phyloP scores from a whole-genome alignment of 495 filamentous ascomycete species.

The Platismatia glauca region DNA sequence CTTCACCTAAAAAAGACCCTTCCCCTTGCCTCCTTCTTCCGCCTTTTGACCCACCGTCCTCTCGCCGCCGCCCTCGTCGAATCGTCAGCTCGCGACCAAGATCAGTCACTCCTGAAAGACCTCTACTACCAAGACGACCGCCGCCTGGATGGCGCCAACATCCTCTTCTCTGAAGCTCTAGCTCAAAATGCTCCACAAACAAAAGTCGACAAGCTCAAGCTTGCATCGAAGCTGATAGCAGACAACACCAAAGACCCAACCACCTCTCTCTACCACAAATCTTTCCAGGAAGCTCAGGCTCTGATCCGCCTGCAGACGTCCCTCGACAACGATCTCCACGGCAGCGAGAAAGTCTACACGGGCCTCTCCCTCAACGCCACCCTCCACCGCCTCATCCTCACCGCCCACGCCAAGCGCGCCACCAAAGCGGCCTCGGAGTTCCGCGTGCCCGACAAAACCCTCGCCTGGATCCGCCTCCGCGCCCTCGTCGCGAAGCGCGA shows the following conservation, averaged over 20 bases:
- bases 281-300: conserved; percentile 66
- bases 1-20: conserved; percentile 84
- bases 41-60: conserved; percentile 78
- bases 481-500: conserved; percentile 81
- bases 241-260: conserved; percentile 67
- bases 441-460: conserved; percentile 80
- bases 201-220: conserved; percentile 71
- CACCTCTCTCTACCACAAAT: conserved; percentile 56
- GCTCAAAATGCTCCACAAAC: conserved; percentile 52
- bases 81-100: conserved; percentile 64
- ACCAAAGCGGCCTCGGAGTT: conserved; percentile 85
- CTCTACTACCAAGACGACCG: conserved; percentile 97
- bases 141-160: conserved; percentile 75
- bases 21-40: conserved; percentile 84
- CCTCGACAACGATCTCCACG: conserved; percentile 69
- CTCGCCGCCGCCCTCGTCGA: conserved; percentile 86
- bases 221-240: conserved; percentile 68
- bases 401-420: conserved; percentile 68
- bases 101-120: conserved; percentile 81
- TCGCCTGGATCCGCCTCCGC: conserved; percentile 84
- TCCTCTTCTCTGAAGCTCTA: conserved; percentile 76
- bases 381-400: conserved; percentile 67
- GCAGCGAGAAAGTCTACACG: conserved; percentile 52
- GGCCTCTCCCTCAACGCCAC: conserved; percentile 87
- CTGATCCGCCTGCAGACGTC: conserved; percentile 77